Evolutionary conservation across 1,139 yeast species (phyloP).

Genomic region (Suhomyces chickasaworum): DNA sequence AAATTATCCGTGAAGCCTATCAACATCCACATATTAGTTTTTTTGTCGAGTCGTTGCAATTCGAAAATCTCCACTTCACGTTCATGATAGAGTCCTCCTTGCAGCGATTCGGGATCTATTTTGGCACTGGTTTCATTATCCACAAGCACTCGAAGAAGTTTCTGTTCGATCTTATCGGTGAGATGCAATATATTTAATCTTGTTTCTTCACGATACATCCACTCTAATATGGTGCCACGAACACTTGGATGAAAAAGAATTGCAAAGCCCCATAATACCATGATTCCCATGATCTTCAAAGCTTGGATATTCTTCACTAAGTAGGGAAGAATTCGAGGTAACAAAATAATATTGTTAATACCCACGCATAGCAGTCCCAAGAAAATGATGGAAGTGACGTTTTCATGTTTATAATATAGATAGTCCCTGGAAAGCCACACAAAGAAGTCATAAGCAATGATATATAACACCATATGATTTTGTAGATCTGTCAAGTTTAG

Average conservation of each 20-base stretch:
- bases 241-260: constrained; percentile 57
- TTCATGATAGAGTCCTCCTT: constrained; percentile 1
- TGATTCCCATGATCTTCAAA: constrained; percentile 40
- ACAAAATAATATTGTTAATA: constrained; percentile 33
- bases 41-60: constrained; percentile 57
- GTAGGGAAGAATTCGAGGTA: constrained; percentile 37
- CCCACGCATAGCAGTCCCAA: constrained; percentile 32
- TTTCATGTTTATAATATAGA: constrained; percentile 68
- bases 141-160: constrained; percentile 30
- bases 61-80: constrained; percentile 66
- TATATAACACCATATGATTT: constrained; percentile 74
- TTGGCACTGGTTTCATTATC: background rate
- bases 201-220: constrained; percentile 61
- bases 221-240: constrained; percentile 46
- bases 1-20: constrained; percentile 59
- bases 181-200: constrained; percentile 49
- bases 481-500: constrained; percentile 83
- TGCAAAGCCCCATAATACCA: constrained; percentile 53
- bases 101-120: background rate
- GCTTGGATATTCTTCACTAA: constrained; percentile 32
- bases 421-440: constrained; percentile 54
- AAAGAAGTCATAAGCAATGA: constrained; percentile 61
- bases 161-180: constrained; percentile 50
- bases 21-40: constrained; percentile 58
- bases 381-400: constrained; percentile 57